Evolutionary conservation across 805 yeast genomes (phyloP).

Genomic region (Komagataella populi): DNA sequence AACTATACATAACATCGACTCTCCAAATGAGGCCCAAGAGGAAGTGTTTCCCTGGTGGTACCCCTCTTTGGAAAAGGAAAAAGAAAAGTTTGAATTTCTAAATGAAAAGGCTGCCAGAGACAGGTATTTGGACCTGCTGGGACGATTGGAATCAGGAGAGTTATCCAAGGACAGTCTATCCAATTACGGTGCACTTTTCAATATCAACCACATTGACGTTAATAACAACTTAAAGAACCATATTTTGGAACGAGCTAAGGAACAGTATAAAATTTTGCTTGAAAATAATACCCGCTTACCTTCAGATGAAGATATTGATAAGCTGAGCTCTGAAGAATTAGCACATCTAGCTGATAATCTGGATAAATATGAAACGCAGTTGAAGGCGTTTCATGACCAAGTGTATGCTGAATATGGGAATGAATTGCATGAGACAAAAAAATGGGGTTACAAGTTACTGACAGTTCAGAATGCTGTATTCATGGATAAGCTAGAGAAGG

Average conservation of each 20-base stretch:
- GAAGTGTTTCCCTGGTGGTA: slow-evolving; percentile 5
- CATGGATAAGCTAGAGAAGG: background rate
- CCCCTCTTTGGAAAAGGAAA: background rate
- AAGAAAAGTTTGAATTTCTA: background rate
- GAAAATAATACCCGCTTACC: slow-evolving; percentile 3
- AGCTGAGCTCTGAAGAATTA: slow-evolving; percentile 11
- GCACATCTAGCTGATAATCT: background rate
- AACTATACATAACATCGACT: slow-evolving; percentile 41
- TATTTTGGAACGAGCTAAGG: slow-evolving; percentile 1
- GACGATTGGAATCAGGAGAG: background rate
- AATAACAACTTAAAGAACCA: slow-evolving; percentile 6
- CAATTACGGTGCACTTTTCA: slow-evolving; percentile 4
- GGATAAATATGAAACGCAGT: background rate
- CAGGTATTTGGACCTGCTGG: slow-evolving; percentile 1
- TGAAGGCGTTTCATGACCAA: background rate
- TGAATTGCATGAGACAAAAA: background rate
- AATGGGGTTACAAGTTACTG: background rate
- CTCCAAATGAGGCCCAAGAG: slow-evolving; percentile 7
- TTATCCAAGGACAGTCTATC: slow-evolving; percentile 3
- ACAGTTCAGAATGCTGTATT: background rate
- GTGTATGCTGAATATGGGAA: background rate
- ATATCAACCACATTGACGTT: slow-evolving; percentile 5
- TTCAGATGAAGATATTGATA: slow-evolving; percentile 5
- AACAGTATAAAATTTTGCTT: background rate
- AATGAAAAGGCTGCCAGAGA: background rate